phyloP scores from a whole-genome alignment of 1,284 basidiomycete species.

The Sporisorium scitamineum region DNA sequence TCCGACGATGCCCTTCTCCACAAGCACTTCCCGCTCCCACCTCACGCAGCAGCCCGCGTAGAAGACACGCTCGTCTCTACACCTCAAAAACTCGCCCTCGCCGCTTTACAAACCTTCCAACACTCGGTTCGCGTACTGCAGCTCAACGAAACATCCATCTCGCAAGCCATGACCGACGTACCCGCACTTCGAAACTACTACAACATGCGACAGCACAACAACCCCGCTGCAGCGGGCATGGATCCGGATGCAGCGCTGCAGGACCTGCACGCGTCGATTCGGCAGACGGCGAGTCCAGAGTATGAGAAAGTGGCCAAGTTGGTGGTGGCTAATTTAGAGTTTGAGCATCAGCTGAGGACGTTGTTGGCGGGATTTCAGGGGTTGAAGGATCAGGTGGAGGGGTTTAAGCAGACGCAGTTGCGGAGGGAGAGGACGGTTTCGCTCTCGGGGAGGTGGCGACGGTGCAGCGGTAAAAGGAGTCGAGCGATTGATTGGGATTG shows the following conservation, averaged over 20 bases:
- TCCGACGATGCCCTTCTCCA: not conserved
- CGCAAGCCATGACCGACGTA: conserved; percentile 35
- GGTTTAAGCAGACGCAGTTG: conserved; percentile 21
- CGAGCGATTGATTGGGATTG: not conserved
- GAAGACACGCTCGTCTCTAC: conserved; percentile 38
- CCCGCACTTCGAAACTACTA: conserved; percentile 47
- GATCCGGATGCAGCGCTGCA: conserved; percentile 21
- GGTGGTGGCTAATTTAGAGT: conserved; percentile 39
- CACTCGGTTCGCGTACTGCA: conserved; percentile 29
- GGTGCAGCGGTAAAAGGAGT: not conserved
- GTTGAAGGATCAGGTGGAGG: conserved; percentile 40
- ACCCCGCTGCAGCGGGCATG: not conserved
- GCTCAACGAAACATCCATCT: conserved; percentile 27
- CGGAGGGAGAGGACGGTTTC: conserved; percentile 1
- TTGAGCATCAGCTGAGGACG: conserved; percentile 29
- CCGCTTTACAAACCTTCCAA: conserved; percentile 43
- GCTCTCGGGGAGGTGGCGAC: not conserved
- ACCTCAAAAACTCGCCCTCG: conserved; percentile 39
- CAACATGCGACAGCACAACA: conserved; percentile 17
- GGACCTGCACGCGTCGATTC: conserved; percentile 25
- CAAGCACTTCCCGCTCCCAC: not conserved
- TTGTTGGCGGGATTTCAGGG: conserved; percentile 31
- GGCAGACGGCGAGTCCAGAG: conserved; percentile 32
- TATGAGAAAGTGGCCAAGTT: conserved; percentile 34
- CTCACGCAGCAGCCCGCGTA: conserved; percentile 15